Evolutionary conservation across 768 basidiomycete genomes (phyloP).

Genomic region (Boletus rubropictus): DNA sequence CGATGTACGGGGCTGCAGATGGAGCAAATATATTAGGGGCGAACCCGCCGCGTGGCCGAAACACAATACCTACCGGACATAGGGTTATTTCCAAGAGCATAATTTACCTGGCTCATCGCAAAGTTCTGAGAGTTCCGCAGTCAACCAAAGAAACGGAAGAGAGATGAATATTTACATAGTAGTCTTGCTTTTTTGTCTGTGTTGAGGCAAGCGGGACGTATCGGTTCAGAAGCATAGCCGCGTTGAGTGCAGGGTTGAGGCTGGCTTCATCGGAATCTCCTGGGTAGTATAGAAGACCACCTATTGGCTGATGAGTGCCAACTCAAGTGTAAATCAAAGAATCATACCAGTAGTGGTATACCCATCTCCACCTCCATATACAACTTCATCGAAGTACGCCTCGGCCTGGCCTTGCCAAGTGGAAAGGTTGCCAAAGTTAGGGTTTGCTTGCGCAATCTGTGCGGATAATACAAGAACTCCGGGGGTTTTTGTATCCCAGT

Average conservation of each 20-base stretch:
- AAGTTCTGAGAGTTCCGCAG: slow-evolving; percentile 44
- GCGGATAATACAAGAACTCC: slow-evolving; percentile 71
- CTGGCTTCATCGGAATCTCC: slow-evolving; percentile 78
- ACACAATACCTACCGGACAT: slow-evolving; percentile 59
- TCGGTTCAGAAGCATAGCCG: slow-evolving; percentile 74
- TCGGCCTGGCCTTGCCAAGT: slow-evolving; percentile 70
- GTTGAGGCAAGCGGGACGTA: slow-evolving; percentile 73
- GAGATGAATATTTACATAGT: slow-evolving; percentile 42
- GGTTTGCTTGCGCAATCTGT: slow-evolving; percentile 60
- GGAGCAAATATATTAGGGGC: neutral
- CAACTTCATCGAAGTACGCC: slow-evolving; percentile 65
- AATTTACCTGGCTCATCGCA: slow-evolving; percentile 73
- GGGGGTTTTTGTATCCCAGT: slow-evolving; percentile 85
- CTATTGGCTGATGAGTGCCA: slow-evolving; percentile 33
- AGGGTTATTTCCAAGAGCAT: slow-evolving; percentile 81
- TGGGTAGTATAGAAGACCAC: slow-evolving; percentile 75
- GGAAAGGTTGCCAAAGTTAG: slow-evolving; percentile 51
- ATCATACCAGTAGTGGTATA: slow-evolving; percentile 56
- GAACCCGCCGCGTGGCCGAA: neutral
- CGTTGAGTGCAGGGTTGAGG: slow-evolving; percentile 82
- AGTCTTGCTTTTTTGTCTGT: slow-evolving; percentile 48
- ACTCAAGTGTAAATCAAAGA: neutral
- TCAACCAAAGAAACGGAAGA: slow-evolving; percentile 2
- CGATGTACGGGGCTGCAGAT: slow-evolving; percentile 51
- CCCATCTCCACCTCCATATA: slow-evolving; percentile 50